Base-by-base conservation (phyloP, 345 rosid genomes). In the Corchorus olitorius region DNA sequence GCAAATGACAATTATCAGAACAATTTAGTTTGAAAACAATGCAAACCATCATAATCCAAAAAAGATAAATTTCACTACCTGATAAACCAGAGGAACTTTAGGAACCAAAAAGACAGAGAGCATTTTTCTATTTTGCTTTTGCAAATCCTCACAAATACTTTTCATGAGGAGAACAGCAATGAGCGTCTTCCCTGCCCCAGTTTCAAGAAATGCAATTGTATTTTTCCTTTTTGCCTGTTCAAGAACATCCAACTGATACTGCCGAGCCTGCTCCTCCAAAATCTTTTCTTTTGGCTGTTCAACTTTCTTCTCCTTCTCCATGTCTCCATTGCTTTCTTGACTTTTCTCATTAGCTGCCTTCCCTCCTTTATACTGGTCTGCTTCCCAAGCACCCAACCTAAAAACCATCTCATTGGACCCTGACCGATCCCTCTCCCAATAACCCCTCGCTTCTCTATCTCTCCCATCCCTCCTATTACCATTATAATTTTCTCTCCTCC, bases 121-220 rank as follows among this genome's bases (percentile, higher is more conserved):
- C 90, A 96, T 80, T 87, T 93, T 93, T 81, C 80, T 89, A 76
- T 89, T 91, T 58, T 83, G 86, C 80, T 72, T 82, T 82, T 81
- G 87, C 79, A 92, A 56, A 76, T 93, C 96, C 60, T 80, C 84
- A 60, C 71, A 81, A 77, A 96, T 55, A 76, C 98, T 96, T 80
- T 79, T 92, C 48, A 96, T 93, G n/a, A 96, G 88, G 43, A 96
- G 94, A 73, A 93, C 92, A 17, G 98, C 99, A 58, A 96, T 96
- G 75, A 93, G 90, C 0, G 99, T 96, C 93, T 96, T 96, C 79
- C 99, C 99, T 2, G 98, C 97, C 45, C 99, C 99, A 0, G 99
- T 96, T 83, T 96, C 99, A 45, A 96, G 98, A 77, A 96, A 96
- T 71, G 99, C 98, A 56, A 96, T 96, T 0, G 98, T 96, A 84